Base-by-base conservation (phyloP, 495 filamentous ascomycete species). In the Penicillium daleae region DNA sequence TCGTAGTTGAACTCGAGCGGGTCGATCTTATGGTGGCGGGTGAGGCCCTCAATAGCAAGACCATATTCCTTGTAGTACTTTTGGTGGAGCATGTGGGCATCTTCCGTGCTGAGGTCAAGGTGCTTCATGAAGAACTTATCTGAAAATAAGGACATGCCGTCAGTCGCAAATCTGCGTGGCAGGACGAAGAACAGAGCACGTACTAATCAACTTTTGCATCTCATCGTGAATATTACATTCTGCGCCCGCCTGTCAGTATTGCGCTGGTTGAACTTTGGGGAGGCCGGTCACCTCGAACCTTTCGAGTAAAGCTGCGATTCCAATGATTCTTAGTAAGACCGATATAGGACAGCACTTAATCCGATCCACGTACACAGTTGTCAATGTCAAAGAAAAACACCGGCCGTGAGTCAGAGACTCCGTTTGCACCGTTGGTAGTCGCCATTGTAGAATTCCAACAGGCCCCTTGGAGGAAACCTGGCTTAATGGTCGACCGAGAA, bases 41-140 rank as follows among this genome's bases (percentile, higher is more conserved):
- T 93, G 2, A 99, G 82, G 0, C 96, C 96, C 72, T 96, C 91
- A 65, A 99, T 93, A n/a, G 96, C 93, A 3, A 98, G 86, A 22
- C 96, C 96, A 76, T 99, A 99, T 68, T 91, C 90, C 66, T 87
- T 87, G 81, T 97, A 98, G 83, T 99, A 99, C 62, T 90, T 89
- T 73, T 86, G 79, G 74, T 97, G 96, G 3, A 99, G 85, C 66
- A 86, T 81, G 60, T 83, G 84, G 32, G 95, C 94, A 57, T 97
- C 93, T 49, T 89, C 83, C 57, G 80, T 74, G 27, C 78, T 80
- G 2, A 99, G 83, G 19, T 85, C 85, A 9, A 97, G 87, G 71
- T 97, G 91, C 31, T 81, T 86, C 55, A 85, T 76, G 70, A 97
- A 97, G 78, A 96, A 97, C 53, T 83, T 73, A 74, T 96, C 92